Percentiles rank a stretch among this genome's conserved stretches.
Conservation (phyloP, 2,329 filamentous ascomycete species). For the Zasmidium cellare region DNA sequence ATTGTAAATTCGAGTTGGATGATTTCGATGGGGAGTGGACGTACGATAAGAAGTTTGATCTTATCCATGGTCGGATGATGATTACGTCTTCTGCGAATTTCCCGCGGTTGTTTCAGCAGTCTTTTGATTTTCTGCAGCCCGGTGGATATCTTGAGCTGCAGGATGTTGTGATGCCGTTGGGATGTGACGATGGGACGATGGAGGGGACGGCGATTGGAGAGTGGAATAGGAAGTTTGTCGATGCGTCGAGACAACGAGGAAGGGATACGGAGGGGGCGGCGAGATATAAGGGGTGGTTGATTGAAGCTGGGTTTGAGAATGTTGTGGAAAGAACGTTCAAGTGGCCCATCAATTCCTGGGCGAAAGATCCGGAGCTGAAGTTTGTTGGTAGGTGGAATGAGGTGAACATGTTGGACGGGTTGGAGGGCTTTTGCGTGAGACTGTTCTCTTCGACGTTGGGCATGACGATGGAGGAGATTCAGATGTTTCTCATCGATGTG, state of each 20-base stretch:
- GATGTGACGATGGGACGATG: constrained; percentile 20
- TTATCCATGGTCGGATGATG: constrained; percentile 39
- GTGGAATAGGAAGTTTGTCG: constrained; percentile 22
- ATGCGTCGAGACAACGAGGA: constrained; percentile 18
- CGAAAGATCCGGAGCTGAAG: constrained; percentile 24
- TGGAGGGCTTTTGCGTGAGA: constrained; percentile 19
- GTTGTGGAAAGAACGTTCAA: constrained; percentile 26
- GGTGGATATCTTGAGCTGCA: constrained; percentile 25
- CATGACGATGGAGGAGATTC: constrained; percentile 13
- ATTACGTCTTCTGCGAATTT: constrained; percentile 21
- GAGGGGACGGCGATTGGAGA: constrained; percentile 17
- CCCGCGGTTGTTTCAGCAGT: constrained; percentile 16
- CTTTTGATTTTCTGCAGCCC: constrained; percentile 20
- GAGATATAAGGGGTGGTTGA: constrained; percentile 21
- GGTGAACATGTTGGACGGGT: constrained; percentile 12
- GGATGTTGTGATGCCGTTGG: constrained; percentile 16
- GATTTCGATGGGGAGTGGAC: constrained; percentile 40
- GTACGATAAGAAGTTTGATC: constrained; percentile 35
- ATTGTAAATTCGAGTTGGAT: constrained; percentile 41
- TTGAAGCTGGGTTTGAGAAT: constrained; percentile 27
- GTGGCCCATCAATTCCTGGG: constrained; percentile 25
- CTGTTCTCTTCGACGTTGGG: constrained; percentile 15
- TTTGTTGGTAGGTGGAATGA: constrained; percentile 23
- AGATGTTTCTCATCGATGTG: constrained; percentile 15
- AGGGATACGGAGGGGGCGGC: constrained; percentile 19